Evolutionary conservation across 768 basidiomycete species (phyloP).

Genomic region (Crepidotus variabilis): DNA sequence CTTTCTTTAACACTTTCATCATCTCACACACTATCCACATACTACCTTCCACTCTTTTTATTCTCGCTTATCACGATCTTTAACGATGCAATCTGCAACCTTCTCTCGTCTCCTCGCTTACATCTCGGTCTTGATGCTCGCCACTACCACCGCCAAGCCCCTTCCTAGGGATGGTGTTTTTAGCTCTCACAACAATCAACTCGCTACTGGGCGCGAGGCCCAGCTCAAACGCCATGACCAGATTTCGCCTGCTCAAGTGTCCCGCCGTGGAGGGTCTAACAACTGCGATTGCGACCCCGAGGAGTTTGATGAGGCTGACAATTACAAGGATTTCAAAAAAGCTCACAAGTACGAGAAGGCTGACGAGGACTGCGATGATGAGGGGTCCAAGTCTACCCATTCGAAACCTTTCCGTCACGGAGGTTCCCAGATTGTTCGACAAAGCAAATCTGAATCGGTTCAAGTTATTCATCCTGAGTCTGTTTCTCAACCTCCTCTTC

Average conservation of each 20-base stretch:
- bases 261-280: background rate
- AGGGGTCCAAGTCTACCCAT: no score
- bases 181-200: background rate
- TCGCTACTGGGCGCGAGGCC: background rate
- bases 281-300: background rate
- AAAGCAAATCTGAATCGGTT: no score
- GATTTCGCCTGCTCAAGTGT: no score
- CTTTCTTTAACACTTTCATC: background rate
- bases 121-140: constrained; percentile 13
- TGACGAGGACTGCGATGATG: no score
- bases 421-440: no score
- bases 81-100: constrained; percentile 2
- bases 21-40: background rate
- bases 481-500: no score
- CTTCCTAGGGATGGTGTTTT: constrained; percentile 1
- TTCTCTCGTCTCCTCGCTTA: constrained; percentile 10
- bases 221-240: constrained; percentile 1
- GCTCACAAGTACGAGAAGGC: no score
- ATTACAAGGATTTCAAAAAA: no score
- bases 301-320: background rate
- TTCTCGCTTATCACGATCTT: background rate
- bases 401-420: no score
- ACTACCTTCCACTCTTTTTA: constrained; percentile 3
- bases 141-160: constrained; percentile 4
- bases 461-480: no score